Evolutionary conservation across 495 filamentous ascomycete species (phyloP).

Genomic region (Penicillium lividum): DNA sequence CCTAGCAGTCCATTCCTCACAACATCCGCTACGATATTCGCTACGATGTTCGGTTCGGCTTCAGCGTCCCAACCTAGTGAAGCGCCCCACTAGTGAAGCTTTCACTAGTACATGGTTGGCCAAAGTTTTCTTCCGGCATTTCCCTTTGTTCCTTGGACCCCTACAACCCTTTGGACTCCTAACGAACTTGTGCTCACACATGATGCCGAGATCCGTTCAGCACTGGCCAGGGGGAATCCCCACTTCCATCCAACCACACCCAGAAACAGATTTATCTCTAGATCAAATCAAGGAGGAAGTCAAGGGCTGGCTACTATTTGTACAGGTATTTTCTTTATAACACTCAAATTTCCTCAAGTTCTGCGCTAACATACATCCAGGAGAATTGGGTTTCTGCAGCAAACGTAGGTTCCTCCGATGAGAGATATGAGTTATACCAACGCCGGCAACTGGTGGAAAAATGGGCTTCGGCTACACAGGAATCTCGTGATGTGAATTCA

Average conservation of each 20-base stretch:
- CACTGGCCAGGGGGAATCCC: slow-evolving; percentile 8
- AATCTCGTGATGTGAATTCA: slow-evolving; percentile 11
- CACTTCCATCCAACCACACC: slow-evolving; percentile 11
- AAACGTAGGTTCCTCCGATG: slow-evolving; percentile 7
- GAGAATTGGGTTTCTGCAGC: slow-evolving; percentile 9
- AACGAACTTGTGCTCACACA: background rate
- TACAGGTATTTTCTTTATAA: background rate
- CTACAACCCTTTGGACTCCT: slow-evolving; percentile 6
- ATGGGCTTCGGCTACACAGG: slow-evolving; percentile 10
- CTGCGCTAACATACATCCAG: slow-evolving; percentile 1
- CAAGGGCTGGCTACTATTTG: slow-evolving; percentile 9
- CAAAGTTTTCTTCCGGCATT: slow-evolving; percentile 9
- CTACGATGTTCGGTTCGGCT: background rate
- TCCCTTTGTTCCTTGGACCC: slow-evolving; percentile 7
- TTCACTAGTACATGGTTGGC: slow-evolving; percentile 7
- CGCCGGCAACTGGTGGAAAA: slow-evolving; percentile 7
- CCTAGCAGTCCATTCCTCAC: no score
- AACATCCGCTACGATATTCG: no score
- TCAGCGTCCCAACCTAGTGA: slow-evolving; percentile 2
- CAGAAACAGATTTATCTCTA: slow-evolving; percentile 4
- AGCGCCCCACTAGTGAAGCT: slow-evolving; percentile 5
- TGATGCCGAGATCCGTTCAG: slow-evolving; percentile 8
- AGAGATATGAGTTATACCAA: slow-evolving; percentile 5
- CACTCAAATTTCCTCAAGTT: background rate
- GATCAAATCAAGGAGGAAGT: slow-evolving; percentile 9